phyloP scores from a whole-genome alignment of 768 basidiomycete species.

The Lactarius pseudohatsudake region DNA sequence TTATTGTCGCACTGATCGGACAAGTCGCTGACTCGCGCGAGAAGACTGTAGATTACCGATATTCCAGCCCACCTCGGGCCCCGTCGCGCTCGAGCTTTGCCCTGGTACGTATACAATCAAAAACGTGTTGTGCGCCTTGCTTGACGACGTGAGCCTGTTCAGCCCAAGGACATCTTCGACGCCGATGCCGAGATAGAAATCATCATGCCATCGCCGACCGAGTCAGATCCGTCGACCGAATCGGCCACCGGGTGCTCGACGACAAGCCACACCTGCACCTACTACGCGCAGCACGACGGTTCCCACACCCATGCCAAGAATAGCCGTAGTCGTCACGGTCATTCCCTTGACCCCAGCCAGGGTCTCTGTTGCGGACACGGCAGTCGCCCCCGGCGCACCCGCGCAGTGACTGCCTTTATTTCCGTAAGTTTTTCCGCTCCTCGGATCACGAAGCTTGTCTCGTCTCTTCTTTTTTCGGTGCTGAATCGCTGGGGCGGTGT shows the following conservation, averaged over 20 bases:
- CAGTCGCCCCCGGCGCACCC: slow-evolving; percentile 3
- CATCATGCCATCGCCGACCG: slow-evolving; percentile 18
- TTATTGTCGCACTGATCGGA: slow-evolving; percentile 3
- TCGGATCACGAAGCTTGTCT: neutral
- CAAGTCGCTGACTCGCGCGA: slow-evolving; percentile 2
- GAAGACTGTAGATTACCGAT: slow-evolving; percentile 29
- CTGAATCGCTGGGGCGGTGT: neutral
- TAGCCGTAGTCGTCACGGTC: neutral
- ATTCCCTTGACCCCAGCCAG: neutral
- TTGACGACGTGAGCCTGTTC: neutral
- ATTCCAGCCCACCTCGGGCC: slow-evolving; percentile 17
- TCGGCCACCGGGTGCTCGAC: slow-evolving; percentile 10
- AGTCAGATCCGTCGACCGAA: slow-evolving; percentile 8
- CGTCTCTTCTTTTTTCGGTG: neutral
- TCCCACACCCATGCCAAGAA: neutral
- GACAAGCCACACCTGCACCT: neutral
- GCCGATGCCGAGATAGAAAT: slow-evolving; percentile 28
- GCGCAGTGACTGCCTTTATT: slow-evolving; percentile 11
- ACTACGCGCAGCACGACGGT: neutral
- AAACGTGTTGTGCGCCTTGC: too few relatives aligned
- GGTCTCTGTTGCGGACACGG: neutral
- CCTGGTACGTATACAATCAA: slow-evolving; percentile 18
- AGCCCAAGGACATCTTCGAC: slow-evolving; percentile 29
- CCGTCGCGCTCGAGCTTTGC: slow-evolving; percentile 29
- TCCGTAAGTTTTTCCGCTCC: slow-evolving; percentile 4